These are phyloP conservation scores for Ophiostoma himal-ulmi DNA, from an alignment of 2,329 filamentous ascomycete species.

Conservation along the genomic window DNA sequence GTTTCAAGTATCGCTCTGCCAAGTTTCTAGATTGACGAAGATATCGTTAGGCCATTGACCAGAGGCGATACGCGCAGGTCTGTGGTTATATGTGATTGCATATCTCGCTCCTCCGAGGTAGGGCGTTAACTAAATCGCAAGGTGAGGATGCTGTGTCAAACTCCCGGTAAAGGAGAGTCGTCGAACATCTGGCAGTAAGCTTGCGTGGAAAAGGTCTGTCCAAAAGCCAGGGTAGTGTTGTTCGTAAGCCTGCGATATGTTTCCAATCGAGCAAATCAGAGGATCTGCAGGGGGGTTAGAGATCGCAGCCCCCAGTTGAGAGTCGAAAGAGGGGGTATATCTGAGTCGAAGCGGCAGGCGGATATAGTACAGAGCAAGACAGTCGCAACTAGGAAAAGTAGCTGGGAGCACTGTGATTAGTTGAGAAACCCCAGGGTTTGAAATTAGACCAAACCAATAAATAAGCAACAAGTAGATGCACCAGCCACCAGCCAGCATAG, in stretches of 20 bases:
- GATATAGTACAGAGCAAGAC: not conserved
- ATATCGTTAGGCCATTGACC: not conserved
- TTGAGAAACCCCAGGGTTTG: not conserved
- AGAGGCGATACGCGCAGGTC: not conserved
- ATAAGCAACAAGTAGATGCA: not conserved
- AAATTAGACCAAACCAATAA: slow-evolving; percentile 2
- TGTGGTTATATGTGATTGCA: not conserved
- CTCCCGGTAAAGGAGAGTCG: not conserved
- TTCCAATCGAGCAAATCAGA: slow-evolving; percentile 29
- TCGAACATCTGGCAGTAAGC: not conserved
- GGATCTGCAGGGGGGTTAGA: slow-evolving; percentile 27
- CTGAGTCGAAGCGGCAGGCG: not conserved
- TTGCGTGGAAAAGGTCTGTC: not conserved
- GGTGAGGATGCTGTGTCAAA: not conserved
- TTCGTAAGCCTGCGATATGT: slow-evolving; percentile 15
- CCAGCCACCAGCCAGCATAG: not conserved
- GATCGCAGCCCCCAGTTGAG: not conserved
- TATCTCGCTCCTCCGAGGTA: no score
- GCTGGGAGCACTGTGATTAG: slow-evolving; percentile 9
- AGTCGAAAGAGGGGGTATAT: not conserved
- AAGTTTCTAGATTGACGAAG: not conserved
- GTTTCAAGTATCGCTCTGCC: not conserved
- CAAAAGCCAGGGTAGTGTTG: slow-evolving; percentile 14
- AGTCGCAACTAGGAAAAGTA: not conserved
- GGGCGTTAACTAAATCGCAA: not conserved